A percentile compares a stretch with the other conserved stretches of the same genome.
Evolutionary conservation across 129 eudicot species (phyloP).

Genomic region (Saussurea involucrata): DNA sequence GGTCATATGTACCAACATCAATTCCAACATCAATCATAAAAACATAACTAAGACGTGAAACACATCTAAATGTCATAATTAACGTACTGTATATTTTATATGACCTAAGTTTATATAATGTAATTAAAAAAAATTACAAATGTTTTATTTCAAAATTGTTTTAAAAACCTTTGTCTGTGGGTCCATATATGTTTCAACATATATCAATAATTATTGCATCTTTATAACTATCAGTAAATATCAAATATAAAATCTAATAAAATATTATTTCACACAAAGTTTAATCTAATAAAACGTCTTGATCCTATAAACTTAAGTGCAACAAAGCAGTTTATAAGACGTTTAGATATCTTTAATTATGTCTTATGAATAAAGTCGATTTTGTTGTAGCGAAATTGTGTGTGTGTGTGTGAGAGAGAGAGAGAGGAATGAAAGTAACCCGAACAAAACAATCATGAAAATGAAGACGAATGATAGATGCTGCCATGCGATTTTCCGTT

Average conservation of each 20-base stretch:
- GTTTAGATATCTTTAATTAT: background rate
- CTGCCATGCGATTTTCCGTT: constrained; percentile 36
- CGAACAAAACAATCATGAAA: constrained; percentile 48
- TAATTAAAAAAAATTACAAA: no score
- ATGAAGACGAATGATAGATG: constrained; percentile 36
- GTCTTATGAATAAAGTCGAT: background rate
- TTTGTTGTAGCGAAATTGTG: background rate
- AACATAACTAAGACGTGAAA: background rate
- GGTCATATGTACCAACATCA: no score
- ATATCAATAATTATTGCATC: background rate
- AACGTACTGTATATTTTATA: no score
- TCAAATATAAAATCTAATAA: background rate
- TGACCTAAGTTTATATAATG: background rate
- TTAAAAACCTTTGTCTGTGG: background rate
- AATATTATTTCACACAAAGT: background rate
- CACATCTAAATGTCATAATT: no score
- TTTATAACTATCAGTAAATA: background rate
- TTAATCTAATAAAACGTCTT: background rate
- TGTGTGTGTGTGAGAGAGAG: background rate
- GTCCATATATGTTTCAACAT: background rate
- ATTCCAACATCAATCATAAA: background rate
- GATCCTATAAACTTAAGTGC: background rate
- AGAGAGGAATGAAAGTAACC: constrained; percentile 8
- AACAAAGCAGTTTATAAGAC: background rate
- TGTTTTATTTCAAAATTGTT: background rate